Evolutionary conservation across 768 basidiomycete genomes (phyloP).

Genomic region (Mycena maculata): DNA sequence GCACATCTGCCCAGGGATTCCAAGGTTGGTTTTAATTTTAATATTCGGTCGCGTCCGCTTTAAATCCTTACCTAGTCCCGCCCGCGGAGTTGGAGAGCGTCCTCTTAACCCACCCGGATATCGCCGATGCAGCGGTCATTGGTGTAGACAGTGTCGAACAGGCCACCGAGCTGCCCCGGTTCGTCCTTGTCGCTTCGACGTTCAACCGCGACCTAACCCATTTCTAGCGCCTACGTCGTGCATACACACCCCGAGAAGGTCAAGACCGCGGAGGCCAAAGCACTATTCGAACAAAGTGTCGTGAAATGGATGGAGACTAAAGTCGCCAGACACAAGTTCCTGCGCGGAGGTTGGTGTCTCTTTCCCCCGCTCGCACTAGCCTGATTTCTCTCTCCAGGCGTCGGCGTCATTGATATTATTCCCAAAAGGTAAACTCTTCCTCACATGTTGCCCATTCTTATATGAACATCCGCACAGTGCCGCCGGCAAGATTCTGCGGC

Average conservation of each 20-base stretch:
- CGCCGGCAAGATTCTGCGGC: constrained; percentile 88
- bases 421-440: constrained; percentile 70
- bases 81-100: constrained; percentile 62
- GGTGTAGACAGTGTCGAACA: constrained; percentile 60
- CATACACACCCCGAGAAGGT: constrained; percentile 51
- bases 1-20: constrained; percentile 44
- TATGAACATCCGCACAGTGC: constrained; percentile 58
- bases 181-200: constrained; percentile 16
- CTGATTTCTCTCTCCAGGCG: constrained; percentile 49
- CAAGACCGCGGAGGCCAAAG: constrained; percentile 37
- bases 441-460: neutral
- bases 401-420: constrained; percentile 69
- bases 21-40: constrained; percentile 44
- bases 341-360: constrained; percentile 61
- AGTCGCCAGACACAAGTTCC: constrained; percentile 68
- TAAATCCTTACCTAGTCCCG: constrained; percentile 33
- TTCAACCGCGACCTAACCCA: constrained; percentile 32
- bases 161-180: constrained; percentile 76
- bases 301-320: constrained; percentile 64
- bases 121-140: constrained; percentile 71
- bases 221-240: constrained; percentile 59
- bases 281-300: constrained; percentile 53
- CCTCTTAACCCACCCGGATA: constrained; percentile 61
- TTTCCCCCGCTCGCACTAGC: too few relatives aligned
- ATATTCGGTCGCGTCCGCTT: too few relatives aligned